phyloP scores from a whole-genome alignment of 805 yeast genomes.

The Saturnispora silvae region DNA sequence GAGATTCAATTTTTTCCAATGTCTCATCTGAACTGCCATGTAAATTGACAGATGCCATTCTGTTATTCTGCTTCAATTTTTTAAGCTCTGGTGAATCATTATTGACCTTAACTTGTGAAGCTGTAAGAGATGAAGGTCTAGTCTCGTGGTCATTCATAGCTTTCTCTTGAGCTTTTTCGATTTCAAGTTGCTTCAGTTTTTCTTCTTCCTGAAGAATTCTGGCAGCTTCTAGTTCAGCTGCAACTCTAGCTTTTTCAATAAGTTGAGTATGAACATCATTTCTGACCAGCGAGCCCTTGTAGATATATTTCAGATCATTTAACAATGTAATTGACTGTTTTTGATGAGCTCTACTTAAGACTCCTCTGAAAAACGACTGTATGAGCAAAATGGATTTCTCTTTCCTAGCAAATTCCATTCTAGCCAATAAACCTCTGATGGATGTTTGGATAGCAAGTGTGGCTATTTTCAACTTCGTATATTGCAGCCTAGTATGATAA shows the following conservation, averaged over 20 bases:
- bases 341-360: constrained; percentile 32
- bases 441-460: constrained; percentile 50
- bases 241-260: constrained; percentile 75
- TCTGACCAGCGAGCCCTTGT: constrained; percentile 44
- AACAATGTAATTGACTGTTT: constrained; percentile 27
- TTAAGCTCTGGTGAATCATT: no score
- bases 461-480: constrained; percentile 41
- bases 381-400: constrained; percentile 8
- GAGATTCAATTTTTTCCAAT: not conserved
- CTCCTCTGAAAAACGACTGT: constrained; percentile 46
- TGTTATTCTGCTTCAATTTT: no score
- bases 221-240: constrained; percentile 81
- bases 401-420: constrained; percentile 42
- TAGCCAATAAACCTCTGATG: constrained; percentile 47
- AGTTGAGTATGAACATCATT: constrained; percentile 42
- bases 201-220: constrained; percentile 60
- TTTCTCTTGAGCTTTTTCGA: not conserved
- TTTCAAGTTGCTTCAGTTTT: not conserved
- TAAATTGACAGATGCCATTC: no score
- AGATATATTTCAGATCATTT: constrained; percentile 32
- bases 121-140: no score
- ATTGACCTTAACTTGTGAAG: no score
- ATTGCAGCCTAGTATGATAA: constrained; percentile 49
- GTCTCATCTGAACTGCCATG: no score
- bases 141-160: no score